Evolutionary conservation across 805 yeast species (phyloP), one percentile per base, ranked within the genome.

Genomic region (Middelhovenomyces tepae): DNA sequence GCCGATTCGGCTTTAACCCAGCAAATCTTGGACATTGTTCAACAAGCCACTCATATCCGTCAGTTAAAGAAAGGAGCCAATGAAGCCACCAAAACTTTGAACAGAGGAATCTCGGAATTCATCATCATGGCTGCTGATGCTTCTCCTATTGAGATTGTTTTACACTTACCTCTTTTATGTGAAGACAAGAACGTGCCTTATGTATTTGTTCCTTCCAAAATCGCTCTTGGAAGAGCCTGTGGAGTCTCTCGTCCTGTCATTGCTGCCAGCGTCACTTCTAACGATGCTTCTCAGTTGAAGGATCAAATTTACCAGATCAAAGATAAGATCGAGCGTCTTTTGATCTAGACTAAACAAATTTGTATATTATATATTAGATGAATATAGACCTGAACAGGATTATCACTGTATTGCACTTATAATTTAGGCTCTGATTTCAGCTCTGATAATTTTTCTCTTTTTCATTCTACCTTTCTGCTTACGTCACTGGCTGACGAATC

Each of bases 121-220:
- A 87, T 89, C 65, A 84, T 89, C 69, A 85, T 91, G 96, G 98
- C 99, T 48, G 99, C 98, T 53, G 99, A 91, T 62, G 86, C 98
- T 55, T 95, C 87, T 68, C 99, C 99, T 54, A 87, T 91, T 59
- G 99, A 91, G 71, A 89, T 91, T 64, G 78, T 91, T 58, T 76
- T 91, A 65, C 98, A 91, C 63, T 75, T 91, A 63, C 99, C 99
- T 32, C 75, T 91, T 54, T 73, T 91, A 54, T 91, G 99, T 67
- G 99, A 91, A 71, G 99, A 91, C 69, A 91, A 91, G 75, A 91
- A 91, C 72, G 98, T 91, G 49, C 96, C 98, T 45, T 91, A 91
- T 72, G 97, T 91, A 46, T 91, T 91, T 51, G 97, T 91, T 48
- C 96, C 99, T 50, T 86, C 96, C 52, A 89, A 91, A 75, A 78